Evolutionary conservation across 768 basidiomycete genomes (phyloP).

Genomic region (Mycena crocata): DNA sequence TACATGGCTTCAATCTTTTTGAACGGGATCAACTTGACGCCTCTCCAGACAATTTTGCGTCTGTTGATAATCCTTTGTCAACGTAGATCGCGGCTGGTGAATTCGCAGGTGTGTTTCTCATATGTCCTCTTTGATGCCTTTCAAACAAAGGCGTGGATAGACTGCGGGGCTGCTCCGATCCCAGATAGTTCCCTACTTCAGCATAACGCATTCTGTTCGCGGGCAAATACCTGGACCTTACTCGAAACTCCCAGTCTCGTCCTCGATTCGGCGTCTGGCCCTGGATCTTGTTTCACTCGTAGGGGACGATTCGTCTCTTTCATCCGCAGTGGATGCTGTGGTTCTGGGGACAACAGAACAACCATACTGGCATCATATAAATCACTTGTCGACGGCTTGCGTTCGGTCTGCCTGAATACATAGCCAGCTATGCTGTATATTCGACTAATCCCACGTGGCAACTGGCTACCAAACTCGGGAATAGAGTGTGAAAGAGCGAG

Average conservation of each 20-base stretch:
- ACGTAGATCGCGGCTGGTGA: constrained; percentile 59
- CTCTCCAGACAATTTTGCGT: constrained; percentile 62
- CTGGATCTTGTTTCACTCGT: constrained; percentile 68
- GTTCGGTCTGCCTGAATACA: neutral
- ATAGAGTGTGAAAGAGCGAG: neutral
- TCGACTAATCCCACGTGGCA: neutral
- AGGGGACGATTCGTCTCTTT: constrained; percentile 27
- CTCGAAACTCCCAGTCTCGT: constrained; percentile 64
- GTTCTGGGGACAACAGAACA: constrained; percentile 51
- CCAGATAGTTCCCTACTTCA: constrained; percentile 84
- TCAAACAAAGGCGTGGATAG: constrained; percentile 53
- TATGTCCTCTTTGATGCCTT: neutral
- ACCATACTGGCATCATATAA: constrained; percentile 51
- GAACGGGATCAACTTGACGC: neutral
- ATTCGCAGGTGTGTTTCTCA: constrained; percentile 54
- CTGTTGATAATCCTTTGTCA: constrained; percentile 73
- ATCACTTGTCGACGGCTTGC: neutral
- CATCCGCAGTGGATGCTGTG: constrained; percentile 39
- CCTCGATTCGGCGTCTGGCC: constrained; percentile 64
- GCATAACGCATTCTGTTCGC: constrained; percentile 77
- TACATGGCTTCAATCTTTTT: constrained; percentile 41
- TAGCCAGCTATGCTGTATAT: neutral
- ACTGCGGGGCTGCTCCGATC: constrained; percentile 61
- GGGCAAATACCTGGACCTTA: constrained; percentile 85
- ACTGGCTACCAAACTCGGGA: neutral